Percentiles rank a stretch among this genome's conserved stretches.
Conservation (phyloP, 2,329 filamentous ascomycete genomes). For the Colletotrichum lentis region DNA sequence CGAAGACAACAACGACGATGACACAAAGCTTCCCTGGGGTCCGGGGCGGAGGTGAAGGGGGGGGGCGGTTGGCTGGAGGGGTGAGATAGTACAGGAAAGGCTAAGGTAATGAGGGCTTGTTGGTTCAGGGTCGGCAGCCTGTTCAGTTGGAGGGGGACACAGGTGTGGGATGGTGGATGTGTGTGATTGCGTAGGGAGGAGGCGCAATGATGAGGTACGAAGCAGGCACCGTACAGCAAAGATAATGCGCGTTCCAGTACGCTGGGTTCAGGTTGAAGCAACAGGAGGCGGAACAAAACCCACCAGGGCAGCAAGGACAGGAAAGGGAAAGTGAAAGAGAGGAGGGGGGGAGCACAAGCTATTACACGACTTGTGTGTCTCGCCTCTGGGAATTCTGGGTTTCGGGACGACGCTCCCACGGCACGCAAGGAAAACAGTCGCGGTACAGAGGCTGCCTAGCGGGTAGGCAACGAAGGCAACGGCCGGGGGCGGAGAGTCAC, state of each 20-base stretch:
- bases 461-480: background rate
- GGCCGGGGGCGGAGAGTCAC: background rate
- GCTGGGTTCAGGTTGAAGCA: background rate
- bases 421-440: conserved; percentile 21
- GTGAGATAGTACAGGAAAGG: background rate
- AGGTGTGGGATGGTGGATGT: background rate
- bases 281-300: background rate
- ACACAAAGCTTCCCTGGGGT: conserved; percentile 34
- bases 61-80: background rate
- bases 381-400: conserved; percentile 21
- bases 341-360: conserved; percentile 18
- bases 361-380: conserved; percentile 26
- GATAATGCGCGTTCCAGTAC: background rate
- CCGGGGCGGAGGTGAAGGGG: conserved; percentile 18
- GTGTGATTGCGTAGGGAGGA: background rate
- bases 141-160: background rate
- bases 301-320: conserved; percentile 5
- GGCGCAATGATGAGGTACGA: background rate
- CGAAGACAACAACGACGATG: background rate
- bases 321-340: background rate
- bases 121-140: conserved; percentile 18
- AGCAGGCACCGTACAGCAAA: background rate
- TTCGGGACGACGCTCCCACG: conserved; percentile 22
- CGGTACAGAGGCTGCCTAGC: background rate
- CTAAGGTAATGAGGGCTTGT: conserved; percentile 9